Evolutionary conservation across 2,329 filamentous ascomycete species (phyloP).

Genomic region (Stenocarpella maydis): DNA sequence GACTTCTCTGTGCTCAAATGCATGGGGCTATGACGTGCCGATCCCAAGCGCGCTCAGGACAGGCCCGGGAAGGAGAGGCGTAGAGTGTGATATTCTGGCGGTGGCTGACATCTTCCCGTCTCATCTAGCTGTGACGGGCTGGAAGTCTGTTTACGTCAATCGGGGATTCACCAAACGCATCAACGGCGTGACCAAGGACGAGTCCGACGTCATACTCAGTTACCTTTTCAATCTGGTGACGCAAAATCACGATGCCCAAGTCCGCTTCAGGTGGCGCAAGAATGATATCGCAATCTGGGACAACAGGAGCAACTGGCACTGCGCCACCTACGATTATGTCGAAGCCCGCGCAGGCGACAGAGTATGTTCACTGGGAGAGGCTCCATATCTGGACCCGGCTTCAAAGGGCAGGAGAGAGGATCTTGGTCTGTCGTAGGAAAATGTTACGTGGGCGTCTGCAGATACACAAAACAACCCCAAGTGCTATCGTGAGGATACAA

Average conservation of each 20-base stretch:
- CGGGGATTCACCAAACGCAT: constrained; percentile 62
- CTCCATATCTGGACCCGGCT: constrained; percentile 50
- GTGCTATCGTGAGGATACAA: background rate
- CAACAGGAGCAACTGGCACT: constrained; percentile 61
- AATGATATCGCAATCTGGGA: constrained; percentile 72
- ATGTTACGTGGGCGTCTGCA: background rate
- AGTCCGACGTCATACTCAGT: constrained; percentile 59
- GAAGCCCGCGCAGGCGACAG: constrained; percentile 52
- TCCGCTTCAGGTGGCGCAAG: constrained; percentile 61
- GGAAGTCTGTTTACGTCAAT: constrained; percentile 63
- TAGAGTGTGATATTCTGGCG: background rate
- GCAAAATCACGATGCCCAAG: constrained; percentile 65
- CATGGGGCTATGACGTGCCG: background rate
- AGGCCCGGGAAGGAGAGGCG: no score
- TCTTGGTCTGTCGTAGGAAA: constrained; percentile 37
- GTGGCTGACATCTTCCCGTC: background rate
- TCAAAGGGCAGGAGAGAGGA: constrained; percentile 51
- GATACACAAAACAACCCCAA: no score
- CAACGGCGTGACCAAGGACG: constrained; percentile 61
- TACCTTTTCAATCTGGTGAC: constrained; percentile 58
- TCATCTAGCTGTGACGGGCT: constrained; percentile 58
- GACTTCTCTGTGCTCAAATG: background rate
- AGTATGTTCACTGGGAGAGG: constrained; percentile 53
- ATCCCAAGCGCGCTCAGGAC: no score
- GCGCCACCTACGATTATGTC: constrained; percentile 69